phyloP scores from a whole-genome alignment of 75 land plant species.

The Picea sitchensis region DNA sequence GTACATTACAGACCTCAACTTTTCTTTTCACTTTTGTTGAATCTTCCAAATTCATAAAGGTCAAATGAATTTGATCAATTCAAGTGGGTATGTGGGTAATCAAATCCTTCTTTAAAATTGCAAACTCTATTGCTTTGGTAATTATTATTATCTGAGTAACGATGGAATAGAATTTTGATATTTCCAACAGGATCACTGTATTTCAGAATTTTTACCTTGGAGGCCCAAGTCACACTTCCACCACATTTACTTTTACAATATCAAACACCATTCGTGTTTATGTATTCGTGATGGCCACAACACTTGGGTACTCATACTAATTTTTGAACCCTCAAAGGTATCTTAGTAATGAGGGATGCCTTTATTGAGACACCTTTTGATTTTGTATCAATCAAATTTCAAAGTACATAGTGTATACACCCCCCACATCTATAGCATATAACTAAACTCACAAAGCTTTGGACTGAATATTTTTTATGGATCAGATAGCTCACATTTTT shows the following conservation, averaged over 20 bases:
- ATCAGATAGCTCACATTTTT: too few species aligned
- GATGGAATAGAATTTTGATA: neutral
- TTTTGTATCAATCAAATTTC: neutral
- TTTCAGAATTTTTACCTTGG: slow-evolving; percentile 13
- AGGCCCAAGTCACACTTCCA: slow-evolving; percentile 14
- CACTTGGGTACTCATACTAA: slow-evolving; percentile 21
- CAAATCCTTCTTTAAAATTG: neutral
- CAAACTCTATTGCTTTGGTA: neutral
- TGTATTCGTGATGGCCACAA: slow-evolving; percentile 30
- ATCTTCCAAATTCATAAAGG: too few species aligned
- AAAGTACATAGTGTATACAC: neutral
- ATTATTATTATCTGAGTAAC: neutral
- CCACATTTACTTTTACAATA: slow-evolving; percentile 36
- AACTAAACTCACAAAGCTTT: too few species aligned
- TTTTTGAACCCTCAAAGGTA: neutral
- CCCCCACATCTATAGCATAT: too few species aligned
- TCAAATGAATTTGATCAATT: too few species aligned
- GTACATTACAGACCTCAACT: too few species aligned
- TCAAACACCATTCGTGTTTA: slow-evolving; percentile 35
- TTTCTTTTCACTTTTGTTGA: too few species aligned
- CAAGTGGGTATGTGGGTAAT: too few species aligned
- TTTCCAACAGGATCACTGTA: slow-evolving; percentile 2
- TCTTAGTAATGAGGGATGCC: too few species aligned
- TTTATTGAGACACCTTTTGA: neutral
- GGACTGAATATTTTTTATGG: too few species aligned